A percentile compares a stretch with the other conserved stretches of the same genome.
Conservation (phyloP, 192 early-diverging fungal species). For the Coemansia sp. region DNA sequence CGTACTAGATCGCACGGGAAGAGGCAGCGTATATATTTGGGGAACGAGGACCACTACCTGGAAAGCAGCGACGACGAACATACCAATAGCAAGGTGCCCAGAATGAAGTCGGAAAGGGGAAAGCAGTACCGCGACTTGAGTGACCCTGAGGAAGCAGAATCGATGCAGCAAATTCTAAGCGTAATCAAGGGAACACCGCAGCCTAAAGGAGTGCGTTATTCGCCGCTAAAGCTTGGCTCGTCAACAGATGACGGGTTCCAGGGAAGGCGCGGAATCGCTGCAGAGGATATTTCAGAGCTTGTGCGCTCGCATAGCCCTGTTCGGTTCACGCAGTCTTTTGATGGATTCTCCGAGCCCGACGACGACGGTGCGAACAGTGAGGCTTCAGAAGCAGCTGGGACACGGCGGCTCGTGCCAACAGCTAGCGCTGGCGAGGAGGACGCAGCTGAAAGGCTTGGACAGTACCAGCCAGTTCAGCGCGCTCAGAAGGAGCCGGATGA, state of each 20-base stretch:
- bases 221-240: neutral
- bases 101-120: neutral
- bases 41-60: neutral
- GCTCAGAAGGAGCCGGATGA: constrained; percentile 4
- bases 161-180: neutral
- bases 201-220: neutral
- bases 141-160: neutral
- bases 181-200: neutral
- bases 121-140: neutral
- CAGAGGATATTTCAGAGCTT: constrained; percentile 20
- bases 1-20: neutral
- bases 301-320: constrained; percentile 4
- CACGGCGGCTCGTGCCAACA: neutral
- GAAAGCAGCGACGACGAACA: constrained; percentile 1
- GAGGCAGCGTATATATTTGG: neutral
- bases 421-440: neutral
- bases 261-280: constrained; percentile 44
- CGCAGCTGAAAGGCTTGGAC: constrained; percentile 19
- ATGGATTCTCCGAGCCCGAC: constrained; percentile 11
- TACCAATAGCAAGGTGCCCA: neutral
- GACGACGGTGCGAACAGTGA: neutral
- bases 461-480: constrained; percentile 31
- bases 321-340: constrained; percentile 32
- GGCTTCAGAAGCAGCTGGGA: neutral
- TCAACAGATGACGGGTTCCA: constrained; percentile 12